Percentiles rank a stretch among this genome's conserved stretches.
Evolutionary conservation across 345 rosid species (phyloP).

Genomic region (Aquilaria malaccensis): DNA sequence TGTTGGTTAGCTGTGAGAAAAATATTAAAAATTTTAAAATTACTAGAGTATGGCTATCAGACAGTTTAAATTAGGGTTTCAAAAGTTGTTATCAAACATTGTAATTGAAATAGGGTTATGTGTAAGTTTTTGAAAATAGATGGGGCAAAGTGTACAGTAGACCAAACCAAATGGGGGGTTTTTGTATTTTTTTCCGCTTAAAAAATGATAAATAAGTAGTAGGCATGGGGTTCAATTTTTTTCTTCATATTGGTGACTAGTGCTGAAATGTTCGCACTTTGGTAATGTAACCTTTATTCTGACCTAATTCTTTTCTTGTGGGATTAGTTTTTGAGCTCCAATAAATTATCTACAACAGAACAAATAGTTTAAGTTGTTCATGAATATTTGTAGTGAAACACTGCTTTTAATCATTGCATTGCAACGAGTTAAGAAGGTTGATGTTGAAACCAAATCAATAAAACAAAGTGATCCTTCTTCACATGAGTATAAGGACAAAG

Average conservation of each 20-base stretch:
- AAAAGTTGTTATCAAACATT: too few relatives aligned
- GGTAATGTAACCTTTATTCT: neutral
- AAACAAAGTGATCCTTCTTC: constrained; percentile 10
- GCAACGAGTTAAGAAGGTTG: constrained; percentile 18
- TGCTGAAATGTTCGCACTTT: neutral
- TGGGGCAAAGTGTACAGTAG: too few relatives aligned
- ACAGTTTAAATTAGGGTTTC: too few relatives aligned
- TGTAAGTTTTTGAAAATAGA: too few relatives aligned
- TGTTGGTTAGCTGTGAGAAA: too few relatives aligned
- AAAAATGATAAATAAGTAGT: too few relatives aligned
- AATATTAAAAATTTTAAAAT: too few relatives aligned
- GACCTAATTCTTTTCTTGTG: neutral
- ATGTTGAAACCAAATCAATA: constrained; percentile 13
- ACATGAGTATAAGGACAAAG: constrained; percentile 3
- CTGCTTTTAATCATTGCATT: constrained; percentile 3
- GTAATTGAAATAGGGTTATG: too few relatives aligned
- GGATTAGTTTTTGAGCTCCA: neutral
- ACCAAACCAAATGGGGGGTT: too few relatives aligned
- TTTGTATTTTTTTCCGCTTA: too few relatives aligned
- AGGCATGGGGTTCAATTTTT: too few relatives aligned
- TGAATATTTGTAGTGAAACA: neutral
- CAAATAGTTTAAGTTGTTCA: neutral
- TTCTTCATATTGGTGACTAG: neutral
- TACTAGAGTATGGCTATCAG: too few relatives aligned
- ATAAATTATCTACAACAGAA: neutral